Evolutionary conservation across 2,329 filamentous ascomycete genomes (phyloP).

Genomic region (Cercospora beticola): DNA sequence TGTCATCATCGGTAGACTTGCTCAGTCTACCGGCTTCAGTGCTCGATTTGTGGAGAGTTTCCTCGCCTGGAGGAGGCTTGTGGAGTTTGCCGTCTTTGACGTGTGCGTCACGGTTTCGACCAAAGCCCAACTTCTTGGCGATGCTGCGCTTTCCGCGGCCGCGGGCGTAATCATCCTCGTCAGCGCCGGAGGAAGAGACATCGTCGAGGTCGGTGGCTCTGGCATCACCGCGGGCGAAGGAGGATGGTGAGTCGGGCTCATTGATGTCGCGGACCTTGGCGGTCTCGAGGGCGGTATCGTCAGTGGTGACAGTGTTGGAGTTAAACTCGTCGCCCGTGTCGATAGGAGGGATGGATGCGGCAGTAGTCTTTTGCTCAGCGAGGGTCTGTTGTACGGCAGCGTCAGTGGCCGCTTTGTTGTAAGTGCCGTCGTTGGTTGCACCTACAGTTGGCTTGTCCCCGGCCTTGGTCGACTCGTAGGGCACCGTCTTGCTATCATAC

Average conservation of each 20-base stretch:
- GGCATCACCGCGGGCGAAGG: conserved; percentile 27
- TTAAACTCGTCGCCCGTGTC: conserved; percentile 19
- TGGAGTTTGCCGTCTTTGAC: conserved; percentile 12
- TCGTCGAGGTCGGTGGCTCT: conserved; percentile 25
- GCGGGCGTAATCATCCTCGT: conserved; percentile 33
- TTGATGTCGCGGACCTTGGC: conserved; percentile 15
- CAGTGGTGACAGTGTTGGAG: conserved; percentile 15
- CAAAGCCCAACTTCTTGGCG: conserved; percentile 38
- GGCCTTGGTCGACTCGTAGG: conserved; percentile 21
- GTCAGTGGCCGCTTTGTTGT: conserved; percentile 13
- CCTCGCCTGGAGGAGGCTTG: conserved; percentile 1
- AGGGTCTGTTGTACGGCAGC: conserved; percentile 7
- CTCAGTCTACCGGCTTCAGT: conserved; percentile 2
- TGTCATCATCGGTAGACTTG: conserved; percentile 37
- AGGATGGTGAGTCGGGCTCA: conserved; percentile 27
- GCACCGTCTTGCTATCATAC: conserved; percentile 13
- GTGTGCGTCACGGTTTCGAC: conserved; percentile 25
- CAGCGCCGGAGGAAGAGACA: conserved; percentile 34
- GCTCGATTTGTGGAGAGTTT: conserved; percentile 1
- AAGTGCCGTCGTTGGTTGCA: conserved; percentile 10
- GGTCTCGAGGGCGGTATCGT: conserved; percentile 21
- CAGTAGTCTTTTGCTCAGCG: background rate
- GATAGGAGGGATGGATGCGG: conserved; percentile 15
- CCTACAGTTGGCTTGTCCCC: conserved; percentile 18
- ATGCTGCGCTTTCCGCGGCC: conserved; percentile 31